Base-by-base conservation (phyloP, 768 basidiomycete species). In the Russula abietina region DNA sequence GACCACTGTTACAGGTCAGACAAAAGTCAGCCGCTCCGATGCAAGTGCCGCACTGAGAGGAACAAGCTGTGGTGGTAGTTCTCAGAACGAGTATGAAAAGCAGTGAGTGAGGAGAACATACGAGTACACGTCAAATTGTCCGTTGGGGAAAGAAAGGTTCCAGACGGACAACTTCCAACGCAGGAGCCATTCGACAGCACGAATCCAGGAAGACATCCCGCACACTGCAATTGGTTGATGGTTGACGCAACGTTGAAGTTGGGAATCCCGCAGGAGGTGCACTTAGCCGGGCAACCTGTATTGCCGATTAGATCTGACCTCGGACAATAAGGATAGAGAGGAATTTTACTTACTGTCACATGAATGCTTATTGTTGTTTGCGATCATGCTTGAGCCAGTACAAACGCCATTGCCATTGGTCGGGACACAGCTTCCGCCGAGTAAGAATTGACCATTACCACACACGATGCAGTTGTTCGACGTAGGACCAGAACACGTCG, bases 241-340 rank as follows among this genome's bases (percentile, higher is more conserved):
- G n/a, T n/a, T n/a, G n/a, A n/a, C n/a, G n/a, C n/a, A n/a, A n/a
- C n/a, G n/a, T n/a, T n/a, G n/a, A n/a, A n/a, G n/a, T n/a, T n/a
- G n/a, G n/a, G n/a, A n/a, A n/a, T n/a, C n/a, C n/a, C n/a, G n/a
- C n/a, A n/a, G n/a, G n/a, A n/a, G n/a, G n/a, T n/a, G n/a, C 92
- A 95, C 72, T 88, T 88, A 2, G 88, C 77, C 8, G 91, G 91
- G 71, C 93, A 93, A 59, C 82, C 91, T 93, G 66, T 36, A 64
- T 57, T 61, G 46, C 60, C 45, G 39, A 22, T 63, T n/a, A 36
- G 62, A 66, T 33, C 57, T 45, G 30, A 64, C 28, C 53, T 26
- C 24, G 50, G 36, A 41, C 0, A n/a, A 17, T 19, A 55, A 24
- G 19, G 59, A 46, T 53, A 3, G 6, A 1, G 46, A 41, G 59